Evolutionary conservation across 2,329 filamentous ascomycete genomes (phyloP).

Genomic region (Venturia pyrina): DNA sequence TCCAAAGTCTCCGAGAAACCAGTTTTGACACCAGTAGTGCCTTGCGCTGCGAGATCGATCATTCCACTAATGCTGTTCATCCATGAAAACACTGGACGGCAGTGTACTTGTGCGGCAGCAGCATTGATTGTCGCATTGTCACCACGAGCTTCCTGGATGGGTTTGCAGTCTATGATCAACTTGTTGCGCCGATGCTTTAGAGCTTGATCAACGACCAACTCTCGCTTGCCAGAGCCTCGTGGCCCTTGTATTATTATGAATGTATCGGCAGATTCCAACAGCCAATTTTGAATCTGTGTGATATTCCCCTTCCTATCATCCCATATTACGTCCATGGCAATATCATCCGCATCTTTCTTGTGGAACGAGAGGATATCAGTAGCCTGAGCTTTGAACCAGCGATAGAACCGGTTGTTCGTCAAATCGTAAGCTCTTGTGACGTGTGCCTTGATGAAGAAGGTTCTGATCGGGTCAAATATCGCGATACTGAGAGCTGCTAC

Average conservation of each 20-base stretch:
- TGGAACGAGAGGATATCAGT: constrained; percentile 54
- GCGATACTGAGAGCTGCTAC: constrained; percentile 75
- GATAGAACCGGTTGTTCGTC: constrained; percentile 61
- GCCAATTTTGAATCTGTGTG: constrained; percentile 70
- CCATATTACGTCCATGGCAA: constrained; percentile 72
- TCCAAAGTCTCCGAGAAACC: constrained; percentile 91
- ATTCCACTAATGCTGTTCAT: constrained; percentile 90
- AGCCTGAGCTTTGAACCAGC: constrained; percentile 70
- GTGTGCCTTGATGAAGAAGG: constrained; percentile 83
- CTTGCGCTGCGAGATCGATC: constrained; percentile 83
- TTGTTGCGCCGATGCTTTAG: constrained; percentile 67
- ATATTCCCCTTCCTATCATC: constrained; percentile 77
- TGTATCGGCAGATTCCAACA: constrained; percentile 79
- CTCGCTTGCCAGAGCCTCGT: constrained; percentile 80
- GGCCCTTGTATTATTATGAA: constrained; percentile 93
- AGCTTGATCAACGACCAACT: constrained; percentile 77
- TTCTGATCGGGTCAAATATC: constrained; percentile 88
- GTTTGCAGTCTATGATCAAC: constrained; percentile 83
- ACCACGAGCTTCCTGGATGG: constrained; percentile 80
- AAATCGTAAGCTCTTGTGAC: constrained; percentile 69
- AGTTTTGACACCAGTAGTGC: constrained; percentile 87
- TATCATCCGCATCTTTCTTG: constrained; percentile 49
- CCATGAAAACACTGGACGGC: constrained; percentile 90
- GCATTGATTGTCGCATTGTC: constrained; percentile 77
- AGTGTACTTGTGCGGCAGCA: constrained; percentile 75